Evolutionary conservation across 129 eudicot species (phyloP), one percentile per base, ranked within the genome.

Genomic region (Centaurea solstitialis): DNA sequence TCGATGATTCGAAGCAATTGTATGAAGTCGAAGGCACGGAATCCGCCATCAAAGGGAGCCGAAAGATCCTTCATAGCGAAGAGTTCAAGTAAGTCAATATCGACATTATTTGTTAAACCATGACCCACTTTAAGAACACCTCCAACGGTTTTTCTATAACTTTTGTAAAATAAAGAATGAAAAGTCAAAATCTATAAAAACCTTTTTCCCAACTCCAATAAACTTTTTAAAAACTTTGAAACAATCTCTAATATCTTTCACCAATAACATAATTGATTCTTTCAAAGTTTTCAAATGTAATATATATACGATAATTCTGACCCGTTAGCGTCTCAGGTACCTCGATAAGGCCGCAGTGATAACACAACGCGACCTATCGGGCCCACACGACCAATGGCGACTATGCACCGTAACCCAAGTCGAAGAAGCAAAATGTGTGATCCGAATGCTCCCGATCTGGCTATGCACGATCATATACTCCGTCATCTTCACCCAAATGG

Each of bases 391-490:
- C 37, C 85, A 87, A 4, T 93, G 97, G 98, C 82, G 91, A 35
- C 67, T 91, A 24, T 93, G 98, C 83, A 90, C 97, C 1, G 86
- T 93, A 0, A 86, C 97, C 15, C 98, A 93, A 88, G 93, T 93
- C 9, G 98, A 93, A 81, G 98, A 93, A 89, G 98, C 94, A 7
- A 93, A 93, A 79, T 91, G 97, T 26, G 87, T 93, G 1, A 78
- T 91, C 24, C 81, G 92, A 43, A 89, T 93, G 93, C 22, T 93
- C 7, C 98, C 98, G 3, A 91, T 93, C 26, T 93, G 98, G 98
- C 87, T 93, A 10, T 93, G 98, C 83, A 93, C 98, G 0, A 91
- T 93, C 30, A 86, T 91, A 11, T 93, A 93, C 84, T 93, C 98
- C 0, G 98, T 93, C 6, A 76, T 91, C 18, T 93, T 93, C 82